Base-by-base conservation (phyloP, 2,329 filamentous ascomycete species). In the Penicillium sclerotiorum region DNA sequence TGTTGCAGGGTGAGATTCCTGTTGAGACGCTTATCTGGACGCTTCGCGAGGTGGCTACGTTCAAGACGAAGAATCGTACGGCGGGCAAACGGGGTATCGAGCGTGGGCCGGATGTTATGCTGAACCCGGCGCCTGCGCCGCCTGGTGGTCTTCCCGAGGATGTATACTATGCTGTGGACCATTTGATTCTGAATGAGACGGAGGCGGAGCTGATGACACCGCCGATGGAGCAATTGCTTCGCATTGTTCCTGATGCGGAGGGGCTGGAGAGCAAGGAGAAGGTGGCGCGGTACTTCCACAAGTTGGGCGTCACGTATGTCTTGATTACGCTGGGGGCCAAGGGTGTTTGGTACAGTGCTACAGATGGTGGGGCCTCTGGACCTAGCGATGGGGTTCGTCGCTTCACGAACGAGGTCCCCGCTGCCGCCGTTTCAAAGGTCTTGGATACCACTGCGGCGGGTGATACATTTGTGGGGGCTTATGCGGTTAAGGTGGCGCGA, bases 361-460 rank as follows among this genome's bases (percentile, higher is more conserved):
- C 77, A 17, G 72, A 68, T 25, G 73, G 67, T 13, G 72, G 73
- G 22, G 75, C 75, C 45, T 78, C 75, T 1, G 67, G 68, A 3
- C 67, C 67, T 7, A 63, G 67, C 32, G 62, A 70, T 32, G 50
- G 57, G 9, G 52, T 56, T 9, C 52, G 51, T 8, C 60, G 68
- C n/a, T 69, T 65, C 33, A 65, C 63, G 18, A 66, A 67, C 39
- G 60, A 69, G 49, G 71, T 91, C 1, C 74, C 77, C 4, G 90
- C 89, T 0, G 79, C 82, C 54, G 87, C 88, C 70, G 87, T 90
- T 15, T 73, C 68, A 4, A 73, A 80, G 49, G 93, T 97, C 1
- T 84, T 96, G 4, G 93, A 97, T 69, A 97, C 93, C 1, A 97
- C 93, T 7, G 93, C 88, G 1, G 94, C 94, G 5, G 93, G 93